Evolutionary conservation across 345 rosid genomes (phyloP).

Genomic region (Arabis hirsuta): DNA sequence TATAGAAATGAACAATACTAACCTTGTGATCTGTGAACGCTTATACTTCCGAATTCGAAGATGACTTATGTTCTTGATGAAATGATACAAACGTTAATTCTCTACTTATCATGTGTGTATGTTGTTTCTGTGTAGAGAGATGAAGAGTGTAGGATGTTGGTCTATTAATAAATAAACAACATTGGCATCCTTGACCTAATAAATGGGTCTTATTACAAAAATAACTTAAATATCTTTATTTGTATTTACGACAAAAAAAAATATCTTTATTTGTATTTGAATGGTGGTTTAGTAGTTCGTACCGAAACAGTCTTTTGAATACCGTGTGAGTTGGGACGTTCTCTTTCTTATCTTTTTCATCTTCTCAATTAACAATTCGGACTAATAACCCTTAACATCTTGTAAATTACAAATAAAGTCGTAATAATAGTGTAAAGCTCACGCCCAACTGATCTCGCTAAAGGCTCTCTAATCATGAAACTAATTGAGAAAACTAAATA

Average conservation of each 20-base stretch:
- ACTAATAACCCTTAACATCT: neutral
- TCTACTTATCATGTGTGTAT: neutral
- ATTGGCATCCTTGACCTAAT: neutral
- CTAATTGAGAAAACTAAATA: neutral
- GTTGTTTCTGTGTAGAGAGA: neutral
- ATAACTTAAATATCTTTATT: too few species aligned
- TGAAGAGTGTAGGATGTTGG: neutral
- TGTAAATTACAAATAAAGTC: neutral
- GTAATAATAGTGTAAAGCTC: too few species aligned
- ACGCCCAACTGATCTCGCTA: neutral
- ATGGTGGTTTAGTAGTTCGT: too few species aligned
- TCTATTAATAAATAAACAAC: neutral
- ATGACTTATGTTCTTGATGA: neutral
- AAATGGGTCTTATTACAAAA: neutral
- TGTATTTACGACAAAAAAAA: too few species aligned
- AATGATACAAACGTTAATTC: neutral
- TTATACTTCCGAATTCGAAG: too few species aligned
- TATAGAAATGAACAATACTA: too few species aligned
- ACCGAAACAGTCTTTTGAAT: too few species aligned
- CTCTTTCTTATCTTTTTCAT: neutral
- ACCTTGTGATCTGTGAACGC: too few species aligned
- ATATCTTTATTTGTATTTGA: too few species aligned
- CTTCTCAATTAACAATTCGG: neutral
- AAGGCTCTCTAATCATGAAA: neutral
- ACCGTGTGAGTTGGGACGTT: neutral